Evolutionary conservation across 176 grass and related monocot genomes (phyloP).

Genomic region (Stipa capillata): DNA sequence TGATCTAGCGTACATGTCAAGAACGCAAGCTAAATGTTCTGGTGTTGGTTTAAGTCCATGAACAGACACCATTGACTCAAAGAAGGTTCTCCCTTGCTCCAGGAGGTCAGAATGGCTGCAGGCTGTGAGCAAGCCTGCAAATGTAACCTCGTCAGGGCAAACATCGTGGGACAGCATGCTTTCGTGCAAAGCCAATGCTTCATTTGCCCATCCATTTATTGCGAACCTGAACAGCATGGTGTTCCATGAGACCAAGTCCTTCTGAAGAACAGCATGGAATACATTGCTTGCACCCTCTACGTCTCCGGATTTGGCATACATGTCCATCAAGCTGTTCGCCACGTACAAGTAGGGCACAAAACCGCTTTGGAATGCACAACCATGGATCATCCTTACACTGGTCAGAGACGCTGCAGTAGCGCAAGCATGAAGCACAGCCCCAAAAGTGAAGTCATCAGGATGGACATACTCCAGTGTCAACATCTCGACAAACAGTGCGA

Average conservation of each 20-base stretch:
- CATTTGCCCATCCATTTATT: slow-evolving; percentile 19
- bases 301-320: slow-evolving; percentile 55
- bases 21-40: slow-evolving; percentile 38
- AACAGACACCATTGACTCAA: slow-evolving; percentile 25
- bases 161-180: slow-evolving; percentile 15
- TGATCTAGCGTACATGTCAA: slow-evolving; percentile 50
- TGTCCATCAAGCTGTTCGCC: slow-evolving; percentile 50
- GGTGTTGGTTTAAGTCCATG: slow-evolving; percentile 26
- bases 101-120: slow-evolving; percentile 49
- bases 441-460: slow-evolving; percentile 45
- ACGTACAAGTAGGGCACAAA: slow-evolving; percentile 39
- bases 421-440: slow-evolving; percentile 39
- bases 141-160: slow-evolving; percentile 37
- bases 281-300: slow-evolving; percentile 9
- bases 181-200: slow-evolving; percentile 9
- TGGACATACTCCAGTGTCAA: too few species aligned
- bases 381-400: slow-evolving; percentile 41
- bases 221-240: slow-evolving; percentile 43
- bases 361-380: slow-evolving; percentile 17
- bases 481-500: slow-evolving; percentile 37
- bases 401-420: neutral
- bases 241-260: slow-evolving; percentile 58
- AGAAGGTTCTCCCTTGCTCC: slow-evolving; percentile 27
- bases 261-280: slow-evolving; percentile 8
- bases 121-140: slow-evolving; percentile 33